These are phyloP conservation scores for Pleurotus platypus DNA, from an alignment of 768 basidiomycete genomes.

Conservation along the genomic window DNA sequence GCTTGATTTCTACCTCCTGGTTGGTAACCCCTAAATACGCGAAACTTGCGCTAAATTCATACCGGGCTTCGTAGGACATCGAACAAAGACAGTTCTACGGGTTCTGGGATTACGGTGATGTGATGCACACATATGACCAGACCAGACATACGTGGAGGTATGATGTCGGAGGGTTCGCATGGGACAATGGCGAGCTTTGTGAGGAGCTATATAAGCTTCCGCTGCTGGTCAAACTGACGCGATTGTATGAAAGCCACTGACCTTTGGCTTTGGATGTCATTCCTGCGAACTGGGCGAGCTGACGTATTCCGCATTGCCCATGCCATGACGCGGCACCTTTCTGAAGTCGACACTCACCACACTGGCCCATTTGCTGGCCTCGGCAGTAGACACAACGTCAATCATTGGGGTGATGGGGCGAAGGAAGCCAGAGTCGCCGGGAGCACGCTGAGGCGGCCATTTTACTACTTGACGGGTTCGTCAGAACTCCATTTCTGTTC, in stretches of 20 bases:
- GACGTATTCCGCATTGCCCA: slow-evolving; percentile 31
- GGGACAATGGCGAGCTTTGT: slow-evolving; percentile 36
- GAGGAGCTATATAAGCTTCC: slow-evolving; percentile 6
- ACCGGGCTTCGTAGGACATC: slow-evolving; percentile 20
- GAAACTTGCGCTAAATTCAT: background rate
- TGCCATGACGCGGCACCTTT: slow-evolving; percentile 33
- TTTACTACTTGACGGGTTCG: slow-evolving; percentile 33
- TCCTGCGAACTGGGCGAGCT: slow-evolving; percentile 32
- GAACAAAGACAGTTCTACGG: slow-evolving; percentile 33
- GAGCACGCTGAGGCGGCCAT: slow-evolving; percentile 30
- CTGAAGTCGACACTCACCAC: slow-evolving; percentile 35
- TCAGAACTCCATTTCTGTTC: too few relatives aligned
- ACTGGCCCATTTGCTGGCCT: slow-evolving; percentile 32
- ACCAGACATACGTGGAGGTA: slow-evolving; percentile 36
- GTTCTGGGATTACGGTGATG: slow-evolving; percentile 36
- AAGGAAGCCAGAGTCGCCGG: slow-evolving; percentile 34
- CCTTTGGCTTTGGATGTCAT: slow-evolving; percentile 36
- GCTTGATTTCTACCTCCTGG: slow-evolving; percentile 32
- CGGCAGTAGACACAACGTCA: slow-evolving; percentile 33
- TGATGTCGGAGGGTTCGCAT: slow-evolving; percentile 32
- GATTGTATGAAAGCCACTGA: slow-evolving; percentile 22
- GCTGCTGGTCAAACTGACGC: background rate
- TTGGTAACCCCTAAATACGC: slow-evolving; percentile 7
- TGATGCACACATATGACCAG: slow-evolving; percentile 37
- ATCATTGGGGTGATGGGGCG: slow-evolving; percentile 37